These are phyloP conservation scores for Zoysia matrella DNA, from an alignment of 202 grass and related monocot species.

Conservation along the genomic window DNA sequence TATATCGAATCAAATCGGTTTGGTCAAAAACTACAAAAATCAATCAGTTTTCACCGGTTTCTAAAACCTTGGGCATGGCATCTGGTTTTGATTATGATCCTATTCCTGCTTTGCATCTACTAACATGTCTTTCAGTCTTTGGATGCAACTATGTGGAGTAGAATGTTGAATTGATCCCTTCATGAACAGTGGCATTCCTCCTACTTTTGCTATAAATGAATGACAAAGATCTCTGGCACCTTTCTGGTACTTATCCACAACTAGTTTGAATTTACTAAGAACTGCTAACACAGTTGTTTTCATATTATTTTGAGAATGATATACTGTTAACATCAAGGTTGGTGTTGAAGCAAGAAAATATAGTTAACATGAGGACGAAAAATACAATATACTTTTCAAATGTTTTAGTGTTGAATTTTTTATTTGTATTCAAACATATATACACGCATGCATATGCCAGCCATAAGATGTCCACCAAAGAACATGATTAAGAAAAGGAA, in stretches of 20 bases:
- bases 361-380: neutral
- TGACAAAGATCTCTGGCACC: neutral
- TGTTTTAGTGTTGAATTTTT: too few relatives aligned
- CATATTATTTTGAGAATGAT: neutral
- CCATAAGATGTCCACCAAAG: too few relatives aligned
- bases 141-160: neutral
- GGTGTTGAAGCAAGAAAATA: neutral
- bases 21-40: too few relatives aligned
- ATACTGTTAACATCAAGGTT: neutral
- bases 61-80: too few relatives aligned
- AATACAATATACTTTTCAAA: too few relatives aligned
- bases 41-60: too few relatives aligned
- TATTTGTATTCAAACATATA: too few relatives aligned
- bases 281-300: neutral
- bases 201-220: conserved; percentile 9
- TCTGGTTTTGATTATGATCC: conserved; percentile 19
- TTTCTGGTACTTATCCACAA: neutral
- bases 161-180: neutral
- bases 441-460: too few relatives aligned
- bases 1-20: too few relatives aligned
- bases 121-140: neutral
- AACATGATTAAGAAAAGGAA: too few relatives aligned
- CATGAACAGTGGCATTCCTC: conserved; percentile 23
- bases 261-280: neutral
- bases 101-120: conserved; percentile 4